phyloP scores from a whole-genome alignment of 331 rosid genomes.

The Acacia pycnantha region DNA sequence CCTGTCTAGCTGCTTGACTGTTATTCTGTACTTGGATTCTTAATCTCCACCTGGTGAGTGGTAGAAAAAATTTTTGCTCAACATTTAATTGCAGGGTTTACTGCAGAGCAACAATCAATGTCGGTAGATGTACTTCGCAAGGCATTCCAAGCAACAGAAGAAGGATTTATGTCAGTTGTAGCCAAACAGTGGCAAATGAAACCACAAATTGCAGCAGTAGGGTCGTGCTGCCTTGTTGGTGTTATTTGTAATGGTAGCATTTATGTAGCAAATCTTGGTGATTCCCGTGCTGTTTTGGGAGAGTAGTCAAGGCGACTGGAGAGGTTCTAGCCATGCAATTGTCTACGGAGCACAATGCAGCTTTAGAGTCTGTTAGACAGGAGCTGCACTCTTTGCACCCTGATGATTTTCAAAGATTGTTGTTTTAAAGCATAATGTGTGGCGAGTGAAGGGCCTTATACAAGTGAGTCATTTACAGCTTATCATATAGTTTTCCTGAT shows the following conservation, averaged over 20 bases:
- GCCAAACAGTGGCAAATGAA: slow-evolving; percentile 69
- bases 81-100: slow-evolving; percentile 59
- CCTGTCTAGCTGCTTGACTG: slow-evolving; percentile 6
- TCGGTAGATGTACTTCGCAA: slow-evolving; percentile 82
- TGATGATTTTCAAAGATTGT: slow-evolving; percentile 78
- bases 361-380: slow-evolving; percentile 78
- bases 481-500: slow-evolving; percentile 10
- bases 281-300: slow-evolving; percentile 97
- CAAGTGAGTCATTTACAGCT: slow-evolving; percentile 52
- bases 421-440: slow-evolving; percentile 91
- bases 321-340: slow-evolving; percentile 77
- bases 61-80: slow-evolving; percentile 12
- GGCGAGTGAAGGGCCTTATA: slow-evolving; percentile 96
- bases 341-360: slow-evolving; percentile 84
- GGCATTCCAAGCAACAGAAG: slow-evolving; percentile 96
- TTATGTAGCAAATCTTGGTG: slow-evolving; percentile 83
- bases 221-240: slow-evolving; percentile 95
- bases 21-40: background rate
- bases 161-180: slow-evolving; percentile 79
- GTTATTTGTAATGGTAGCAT: slow-evolving; percentile 81
- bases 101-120: slow-evolving; percentile 85
- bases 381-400: slow-evolving; percentile 92
- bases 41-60: background rate
- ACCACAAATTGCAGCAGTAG: slow-evolving; percentile 96
- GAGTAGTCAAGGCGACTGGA: slow-evolving; percentile 78